Conservation (phyloP, 768 basidiomycete species). For the Suillus ampliporus region DNA sequence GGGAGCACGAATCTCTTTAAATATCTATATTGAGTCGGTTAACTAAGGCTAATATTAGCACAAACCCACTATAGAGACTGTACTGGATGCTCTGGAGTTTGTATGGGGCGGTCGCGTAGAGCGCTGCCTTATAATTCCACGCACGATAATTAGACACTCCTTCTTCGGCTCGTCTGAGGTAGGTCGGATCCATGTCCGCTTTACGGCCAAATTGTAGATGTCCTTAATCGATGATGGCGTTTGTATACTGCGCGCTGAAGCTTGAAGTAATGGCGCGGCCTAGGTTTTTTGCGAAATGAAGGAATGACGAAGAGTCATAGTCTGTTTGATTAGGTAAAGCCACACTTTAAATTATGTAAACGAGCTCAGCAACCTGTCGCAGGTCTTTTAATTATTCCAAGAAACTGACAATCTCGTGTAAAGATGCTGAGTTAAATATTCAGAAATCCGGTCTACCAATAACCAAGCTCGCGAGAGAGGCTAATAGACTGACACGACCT, state of each 20-base stretch:
- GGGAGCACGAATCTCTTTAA: conserved; percentile 60
- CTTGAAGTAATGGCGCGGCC: background rate
- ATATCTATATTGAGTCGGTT: conserved; percentile 45
- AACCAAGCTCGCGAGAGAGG: no score
- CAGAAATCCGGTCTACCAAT: no score
- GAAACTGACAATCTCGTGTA: no score
- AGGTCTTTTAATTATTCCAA: no score
- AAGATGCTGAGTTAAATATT: no score
- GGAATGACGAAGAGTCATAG: background rate
- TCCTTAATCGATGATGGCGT: conserved; percentile 32
- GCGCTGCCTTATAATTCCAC: background rate
- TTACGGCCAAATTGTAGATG: conserved; percentile 29
- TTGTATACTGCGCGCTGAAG: conserved; percentile 17
- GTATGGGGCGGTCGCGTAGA: conserved; percentile 41
- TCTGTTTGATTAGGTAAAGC: no score
- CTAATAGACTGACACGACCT: no score
- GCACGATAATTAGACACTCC: background rate
- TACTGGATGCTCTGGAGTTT: conserved; percentile 55
- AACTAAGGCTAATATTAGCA: background rate
- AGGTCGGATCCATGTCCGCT: conserved; percentile 13
- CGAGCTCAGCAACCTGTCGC: no score
- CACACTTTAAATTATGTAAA: no score
- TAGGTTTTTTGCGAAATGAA: background rate
- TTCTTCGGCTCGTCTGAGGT: conserved; percentile 5
- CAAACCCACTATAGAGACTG: conserved; percentile 56